phyloP scores from a whole-genome alignment of 1,139 yeast species.

The Scheffersomyces cryptocercus region DNA sequence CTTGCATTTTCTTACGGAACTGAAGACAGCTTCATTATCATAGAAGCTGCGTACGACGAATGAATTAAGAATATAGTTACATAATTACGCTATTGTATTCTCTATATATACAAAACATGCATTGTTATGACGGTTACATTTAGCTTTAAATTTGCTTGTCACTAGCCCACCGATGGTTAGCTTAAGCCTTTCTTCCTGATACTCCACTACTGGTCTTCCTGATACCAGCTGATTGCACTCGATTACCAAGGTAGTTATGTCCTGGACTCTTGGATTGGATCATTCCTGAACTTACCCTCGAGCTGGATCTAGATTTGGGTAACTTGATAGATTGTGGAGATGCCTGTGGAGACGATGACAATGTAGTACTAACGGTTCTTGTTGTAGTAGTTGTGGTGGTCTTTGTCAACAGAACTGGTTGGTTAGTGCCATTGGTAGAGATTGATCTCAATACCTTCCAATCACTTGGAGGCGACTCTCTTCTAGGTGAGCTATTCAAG shows the following conservation, averaged over 20 bases:
- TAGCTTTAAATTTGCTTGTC: too few relatives aligned
- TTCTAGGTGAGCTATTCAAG: slow-evolving; percentile 22
- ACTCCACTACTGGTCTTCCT: slow-evolving; percentile 38
- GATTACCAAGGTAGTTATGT: slow-evolving; percentile 7
- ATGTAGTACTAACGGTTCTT: slow-evolving; percentile 46
- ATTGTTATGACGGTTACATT: too few relatives aligned
- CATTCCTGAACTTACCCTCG: slow-evolving; percentile 30
- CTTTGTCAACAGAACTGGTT: slow-evolving; percentile 46
- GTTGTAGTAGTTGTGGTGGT: slow-evolving; percentile 53
- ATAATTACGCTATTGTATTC: too few relatives aligned
- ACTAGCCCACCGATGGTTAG: too few relatives aligned
- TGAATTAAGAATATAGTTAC: background rate
- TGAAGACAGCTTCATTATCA: slow-evolving; percentile 40
- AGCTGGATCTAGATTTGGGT: slow-evolving; percentile 36
- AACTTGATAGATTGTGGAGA: slow-evolving; percentile 31
- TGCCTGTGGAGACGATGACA: slow-evolving; percentile 46
- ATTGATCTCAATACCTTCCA: slow-evolving; percentile 47
- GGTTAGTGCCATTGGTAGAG: slow-evolving; percentile 35
- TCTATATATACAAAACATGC: too few relatives aligned
- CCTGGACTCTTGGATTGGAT: slow-evolving; percentile 18
- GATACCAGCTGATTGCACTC: slow-evolving; percentile 41
- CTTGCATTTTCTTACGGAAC: slow-evolving; percentile 39
- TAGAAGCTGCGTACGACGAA: slow-evolving; percentile 46
- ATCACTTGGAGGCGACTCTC: slow-evolving; percentile 25
- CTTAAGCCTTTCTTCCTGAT: background rate